Evolutionary conservation across 2,329 filamentous ascomycete species (phyloP), one percentile per base, ranked within the genome.

Genomic region (Penicillium crustosum): DNA sequence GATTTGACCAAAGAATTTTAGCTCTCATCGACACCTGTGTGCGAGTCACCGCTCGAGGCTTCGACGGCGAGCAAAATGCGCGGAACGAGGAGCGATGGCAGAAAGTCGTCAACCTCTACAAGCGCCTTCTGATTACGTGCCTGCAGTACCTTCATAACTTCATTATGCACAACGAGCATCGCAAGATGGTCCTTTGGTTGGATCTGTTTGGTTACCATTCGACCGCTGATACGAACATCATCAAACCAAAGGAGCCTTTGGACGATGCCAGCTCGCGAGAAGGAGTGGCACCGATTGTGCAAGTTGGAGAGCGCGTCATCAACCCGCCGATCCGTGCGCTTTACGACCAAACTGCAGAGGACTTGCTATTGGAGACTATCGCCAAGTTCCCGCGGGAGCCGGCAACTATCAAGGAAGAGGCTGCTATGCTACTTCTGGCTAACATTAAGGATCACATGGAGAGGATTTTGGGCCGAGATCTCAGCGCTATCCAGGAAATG

Each of bases 81-180:
- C 78, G 82, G 53, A 84, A 86, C 57, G 83, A 88, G 70, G 83
- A 86, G 64, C 83, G 83, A 63, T 87, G 85, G 84, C 84, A 87
- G 72, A 82, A 81, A 71, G 83, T 87, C 54, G 83, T 87, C 60
- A 86, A 85, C 67, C 81, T 84, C 4, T 87, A 86, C 73, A 87
- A 88, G 73, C 84, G 85, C 65, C 75, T 88, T 19, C 76, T 88
- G 65, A 87, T 87, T 55, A 86, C 84, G 3, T 84, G 83, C 60
- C 76, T 88, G n/a, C 86, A 88, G 67, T 87, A 86, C 62, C 73
- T 88, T 55, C 86, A 88, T 73, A 88, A 88, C 62, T 81, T 87
- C 49, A 84, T 86, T 47, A 85, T 85, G 67, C 82, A 85, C 60
- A 88, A 88, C 63, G 85, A 88, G 71, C 80, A 85, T 58, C 77